These are phyloP conservation scores for Sonneratia caseolaris DNA, from an alignment of 345 rosid species.

Conservation along the genomic window DNA sequence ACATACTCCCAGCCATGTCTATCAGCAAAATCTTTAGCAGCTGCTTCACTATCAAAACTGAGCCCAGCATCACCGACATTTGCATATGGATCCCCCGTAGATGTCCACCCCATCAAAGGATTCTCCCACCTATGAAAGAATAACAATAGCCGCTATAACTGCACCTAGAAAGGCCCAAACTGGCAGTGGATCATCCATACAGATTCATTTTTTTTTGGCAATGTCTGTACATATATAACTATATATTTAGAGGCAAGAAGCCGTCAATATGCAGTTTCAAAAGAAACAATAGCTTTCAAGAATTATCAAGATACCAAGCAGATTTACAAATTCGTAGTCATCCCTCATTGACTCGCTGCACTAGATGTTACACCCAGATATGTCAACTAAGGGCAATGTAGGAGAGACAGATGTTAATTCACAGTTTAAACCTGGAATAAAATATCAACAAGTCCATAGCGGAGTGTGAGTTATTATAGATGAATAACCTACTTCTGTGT, in stretches of 20 bases:
- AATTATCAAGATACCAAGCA: background rate
- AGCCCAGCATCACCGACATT: conserved; percentile 90
- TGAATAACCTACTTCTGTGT: conserved; percentile 63
- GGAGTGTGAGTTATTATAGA: background rate
- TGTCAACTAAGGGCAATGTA: background rate
- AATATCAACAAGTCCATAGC: background rate
- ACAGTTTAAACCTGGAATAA: background rate
- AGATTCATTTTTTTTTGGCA: background rate
- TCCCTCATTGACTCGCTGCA: background rate
- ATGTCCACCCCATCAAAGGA: conserved; percentile 99
- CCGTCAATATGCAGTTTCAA: background rate
- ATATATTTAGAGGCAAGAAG: background rate
- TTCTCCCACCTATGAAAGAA: conserved; percentile 76
- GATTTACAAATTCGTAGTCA: background rate
- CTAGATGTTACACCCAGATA: background rate
- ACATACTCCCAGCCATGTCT: conserved; percentile 84
- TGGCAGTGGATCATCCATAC: background rate
- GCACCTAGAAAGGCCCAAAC: background rate
- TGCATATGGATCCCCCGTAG: conserved; percentile 99
- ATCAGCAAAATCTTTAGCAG: conserved; percentile 79
- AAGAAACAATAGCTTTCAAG: background rate
- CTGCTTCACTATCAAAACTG: conserved; percentile 63
- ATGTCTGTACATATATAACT: background rate
- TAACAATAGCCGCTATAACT: background rate
- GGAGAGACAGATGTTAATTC: background rate